phyloP scores from a whole-genome alignment of 2,329 filamentous ascomycete species.

The Claviceps arundinis region DNA sequence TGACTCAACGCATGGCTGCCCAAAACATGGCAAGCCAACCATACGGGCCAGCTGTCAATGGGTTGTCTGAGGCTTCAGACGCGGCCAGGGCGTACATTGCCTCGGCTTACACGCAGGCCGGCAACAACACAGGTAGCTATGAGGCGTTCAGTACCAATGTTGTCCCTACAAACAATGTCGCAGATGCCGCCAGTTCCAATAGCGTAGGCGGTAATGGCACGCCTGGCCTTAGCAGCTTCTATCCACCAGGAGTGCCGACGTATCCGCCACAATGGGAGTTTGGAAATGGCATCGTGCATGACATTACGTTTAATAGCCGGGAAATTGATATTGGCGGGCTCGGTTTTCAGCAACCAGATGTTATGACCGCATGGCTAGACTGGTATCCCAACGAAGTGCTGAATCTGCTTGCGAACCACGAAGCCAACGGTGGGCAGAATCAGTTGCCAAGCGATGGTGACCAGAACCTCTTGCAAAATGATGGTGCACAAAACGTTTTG shows the following conservation, averaged over 20 bases:
- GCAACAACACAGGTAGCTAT: slow-evolving; percentile 28
- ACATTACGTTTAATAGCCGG: slow-evolving; percentile 62
- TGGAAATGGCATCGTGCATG: slow-evolving; percentile 25
- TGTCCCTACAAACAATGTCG: slow-evolving; percentile 29
- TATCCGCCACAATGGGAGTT: slow-evolving; percentile 19
- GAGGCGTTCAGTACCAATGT: slow-evolving; percentile 24
- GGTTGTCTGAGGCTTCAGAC: slow-evolving; percentile 13
- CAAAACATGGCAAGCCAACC: slow-evolving; percentile 7
- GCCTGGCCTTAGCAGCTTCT: slow-evolving; percentile 12
- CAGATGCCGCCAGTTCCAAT: slow-evolving; percentile 14
- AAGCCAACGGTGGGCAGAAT: slow-evolving; percentile 13
- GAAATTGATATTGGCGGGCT: slow-evolving; percentile 63
- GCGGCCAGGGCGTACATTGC: slow-evolving; percentile 20
- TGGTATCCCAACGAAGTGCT: slow-evolving; percentile 56
- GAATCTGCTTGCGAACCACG: slow-evolving; percentile 34
- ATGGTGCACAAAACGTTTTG: neutral
- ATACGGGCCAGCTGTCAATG: slow-evolving; percentile 16
- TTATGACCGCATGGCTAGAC: slow-evolving; percentile 60
- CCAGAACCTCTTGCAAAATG: neutral
- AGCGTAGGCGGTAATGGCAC: neutral
- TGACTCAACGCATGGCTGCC: no score
- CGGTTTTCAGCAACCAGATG: slow-evolving; percentile 43
- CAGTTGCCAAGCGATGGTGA: neutral
- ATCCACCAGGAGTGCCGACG: slow-evolving; percentile 14
- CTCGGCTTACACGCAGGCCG: slow-evolving; percentile 25